These are phyloP conservation scores for Wickerhamiella occidentalis DNA, from an alignment of 805 yeast species.

Conservation along the genomic window DNA sequence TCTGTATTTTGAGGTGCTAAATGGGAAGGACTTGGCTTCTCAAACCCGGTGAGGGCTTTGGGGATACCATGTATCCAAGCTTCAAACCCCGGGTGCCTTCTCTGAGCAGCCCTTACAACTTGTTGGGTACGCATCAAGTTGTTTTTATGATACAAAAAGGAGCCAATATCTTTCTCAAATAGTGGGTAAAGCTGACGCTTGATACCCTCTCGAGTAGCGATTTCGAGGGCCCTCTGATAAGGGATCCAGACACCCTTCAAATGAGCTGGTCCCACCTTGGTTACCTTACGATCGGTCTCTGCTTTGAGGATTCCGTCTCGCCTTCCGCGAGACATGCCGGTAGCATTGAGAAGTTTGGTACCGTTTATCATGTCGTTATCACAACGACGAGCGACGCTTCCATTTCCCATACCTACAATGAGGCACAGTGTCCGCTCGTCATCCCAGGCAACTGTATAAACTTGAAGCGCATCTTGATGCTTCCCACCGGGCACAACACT, in stretches of 20 bases:
- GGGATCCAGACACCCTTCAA: slow-evolving; percentile 25
- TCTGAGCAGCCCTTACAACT: slow-evolving; percentile 26
- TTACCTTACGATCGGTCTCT: slow-evolving; percentile 19
- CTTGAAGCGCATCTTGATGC: neutral
- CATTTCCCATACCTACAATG: slow-evolving; percentile 14
- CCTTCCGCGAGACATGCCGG: slow-evolving; percentile 20
- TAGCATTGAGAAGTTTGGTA: slow-evolving; percentile 22
- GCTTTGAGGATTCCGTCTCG: slow-evolving; percentile 23
- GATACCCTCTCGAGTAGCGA: slow-evolving; percentile 17
- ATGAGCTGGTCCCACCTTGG: slow-evolving; percentile 20
- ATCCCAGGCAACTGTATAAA: slow-evolving; percentile 19
- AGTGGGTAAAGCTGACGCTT: slow-evolving; percentile 19
- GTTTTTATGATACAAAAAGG: slow-evolving; percentile 27
- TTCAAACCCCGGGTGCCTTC: slow-evolving; percentile 18
- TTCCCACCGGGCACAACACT: neutral
- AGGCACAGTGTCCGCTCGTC: slow-evolving; percentile 21
- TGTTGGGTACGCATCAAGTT: slow-evolving; percentile 28
- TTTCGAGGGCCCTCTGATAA: slow-evolving; percentile 20
- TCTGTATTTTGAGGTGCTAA: too few species aligned
- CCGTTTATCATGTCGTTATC: slow-evolving; percentile 25
- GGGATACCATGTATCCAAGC: slow-evolving; percentile 20
- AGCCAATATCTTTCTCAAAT: slow-evolving; percentile 19
- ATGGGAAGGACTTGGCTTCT: too few species aligned
- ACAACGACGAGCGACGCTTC: slow-evolving; percentile 18
- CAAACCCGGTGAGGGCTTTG: neutral